phyloP scores from a whole-genome alignment of 2,329 filamentous ascomycete genomes.

The Tolypocladium inflatum region DNA sequence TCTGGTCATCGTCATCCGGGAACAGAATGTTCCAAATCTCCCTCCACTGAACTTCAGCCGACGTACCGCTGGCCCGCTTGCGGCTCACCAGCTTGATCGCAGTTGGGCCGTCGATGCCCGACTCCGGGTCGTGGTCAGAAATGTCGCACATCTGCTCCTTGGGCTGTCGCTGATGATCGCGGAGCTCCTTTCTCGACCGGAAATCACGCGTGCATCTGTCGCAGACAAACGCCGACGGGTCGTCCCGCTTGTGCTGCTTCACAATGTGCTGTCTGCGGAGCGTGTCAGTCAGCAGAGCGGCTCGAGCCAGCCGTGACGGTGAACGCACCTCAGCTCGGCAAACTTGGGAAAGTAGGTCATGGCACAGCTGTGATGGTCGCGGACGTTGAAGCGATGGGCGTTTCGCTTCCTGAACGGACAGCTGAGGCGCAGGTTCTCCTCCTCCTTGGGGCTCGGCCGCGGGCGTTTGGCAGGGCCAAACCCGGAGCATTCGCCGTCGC shows the following conservation, averaged over 20 bases:
- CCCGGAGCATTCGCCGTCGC: slow-evolving; percentile 22
- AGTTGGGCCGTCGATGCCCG: slow-evolving; percentile 29
- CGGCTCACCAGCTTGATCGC: slow-evolving; percentile 29
- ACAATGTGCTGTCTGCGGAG: slow-evolving; percentile 28
- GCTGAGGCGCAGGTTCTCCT: slow-evolving; percentile 28
- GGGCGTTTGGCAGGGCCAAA: slow-evolving; percentile 18
- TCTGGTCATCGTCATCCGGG: slow-evolving; percentile 26
- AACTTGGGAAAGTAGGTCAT: slow-evolving; percentile 33
- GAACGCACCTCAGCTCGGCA: slow-evolving; percentile 25
- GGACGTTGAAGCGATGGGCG: slow-evolving; percentile 33
- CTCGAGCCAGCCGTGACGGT: neutral
- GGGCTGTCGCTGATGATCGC: slow-evolving; percentile 28
- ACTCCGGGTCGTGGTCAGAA: slow-evolving; percentile 28
- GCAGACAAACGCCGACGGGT: slow-evolving; percentile 29
- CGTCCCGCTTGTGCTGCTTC: slow-evolving; percentile 32
- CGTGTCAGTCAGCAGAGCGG: slow-evolving; percentile 5
- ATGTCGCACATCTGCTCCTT: slow-evolving; percentile 33
- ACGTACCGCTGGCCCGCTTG: slow-evolving; percentile 27
- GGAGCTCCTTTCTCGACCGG: slow-evolving; percentile 24
- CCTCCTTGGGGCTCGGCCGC: slow-evolving; percentile 21
- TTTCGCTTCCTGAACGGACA: slow-evolving; percentile 36
- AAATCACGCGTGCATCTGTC: slow-evolving; percentile 31
- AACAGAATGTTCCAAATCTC: slow-evolving; percentile 33
- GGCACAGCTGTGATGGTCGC: slow-evolving; percentile 34
- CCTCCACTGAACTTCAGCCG: slow-evolving; percentile 27